phyloP scores from a whole-genome alignment of 2,329 filamentous ascomycete genomes.

The Aspergillus clavatus region DNA sequence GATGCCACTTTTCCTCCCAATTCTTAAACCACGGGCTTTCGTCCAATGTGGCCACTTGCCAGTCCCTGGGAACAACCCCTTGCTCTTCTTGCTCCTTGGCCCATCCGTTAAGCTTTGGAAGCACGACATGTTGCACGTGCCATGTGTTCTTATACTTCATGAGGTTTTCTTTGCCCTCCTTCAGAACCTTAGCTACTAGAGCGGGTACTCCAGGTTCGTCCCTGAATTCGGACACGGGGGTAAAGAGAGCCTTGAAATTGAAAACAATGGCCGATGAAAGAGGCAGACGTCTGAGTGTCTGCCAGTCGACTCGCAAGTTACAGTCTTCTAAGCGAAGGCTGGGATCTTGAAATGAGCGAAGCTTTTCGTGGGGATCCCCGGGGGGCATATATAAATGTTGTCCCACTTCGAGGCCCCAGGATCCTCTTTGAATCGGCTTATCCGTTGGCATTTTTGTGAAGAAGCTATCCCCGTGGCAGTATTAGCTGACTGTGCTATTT shows the following conservation, averaged over 20 bases:
- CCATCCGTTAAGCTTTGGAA: conserved; percentile 61
- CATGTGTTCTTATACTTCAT: conserved; percentile 80
- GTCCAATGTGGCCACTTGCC: conserved; percentile 65
- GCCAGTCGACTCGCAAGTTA: conserved; percentile 78
- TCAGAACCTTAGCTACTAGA: conserved; percentile 63
- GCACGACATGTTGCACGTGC: conserved; percentile 69
- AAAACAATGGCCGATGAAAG: conserved; percentile 72
- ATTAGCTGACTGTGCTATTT: too few relatives aligned
- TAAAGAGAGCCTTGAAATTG: conserved; percentile 86
- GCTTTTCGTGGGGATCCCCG: conserved; percentile 59
- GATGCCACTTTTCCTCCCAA: conserved; percentile 71
- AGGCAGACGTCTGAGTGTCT: conserved; percentile 74
- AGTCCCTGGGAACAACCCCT: conserved; percentile 56
- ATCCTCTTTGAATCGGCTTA: conserved; percentile 75
- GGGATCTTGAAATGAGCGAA: conserved; percentile 55
- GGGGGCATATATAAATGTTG: conserved; percentile 70
- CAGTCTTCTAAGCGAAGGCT: conserved; percentile 56
- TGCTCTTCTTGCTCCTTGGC: conserved; percentile 61
- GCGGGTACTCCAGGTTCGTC: conserved; percentile 70
- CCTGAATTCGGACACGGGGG: conserved; percentile 63
- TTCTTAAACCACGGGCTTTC: conserved; percentile 72
- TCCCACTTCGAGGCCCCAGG: conserved; percentile 76
- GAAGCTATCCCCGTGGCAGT: conserved; percentile 57
- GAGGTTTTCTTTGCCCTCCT: conserved; percentile 63
- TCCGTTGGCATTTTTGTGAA: conserved; percentile 72